These are phyloP conservation scores for Lepiota venenata DNA, from an alignment of 768 basidiomycete species.

Conservation along the genomic window DNA sequence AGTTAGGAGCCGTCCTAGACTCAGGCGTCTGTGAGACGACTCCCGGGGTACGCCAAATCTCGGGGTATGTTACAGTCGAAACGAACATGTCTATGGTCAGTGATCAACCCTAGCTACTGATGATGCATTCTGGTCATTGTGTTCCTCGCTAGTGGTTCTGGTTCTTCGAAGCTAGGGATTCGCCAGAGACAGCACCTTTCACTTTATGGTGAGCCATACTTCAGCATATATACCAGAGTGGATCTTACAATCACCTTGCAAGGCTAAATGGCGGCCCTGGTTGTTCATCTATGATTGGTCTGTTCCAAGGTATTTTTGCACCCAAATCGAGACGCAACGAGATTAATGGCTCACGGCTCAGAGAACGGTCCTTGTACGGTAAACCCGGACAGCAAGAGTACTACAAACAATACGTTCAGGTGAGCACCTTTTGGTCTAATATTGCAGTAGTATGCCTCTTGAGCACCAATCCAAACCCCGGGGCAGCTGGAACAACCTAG, in stretches of 20 bases:
- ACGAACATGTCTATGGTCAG: conserved; percentile 56
- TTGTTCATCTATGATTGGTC: conserved; percentile 55
- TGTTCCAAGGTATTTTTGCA: conserved; percentile 60
- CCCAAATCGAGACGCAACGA: conserved; percentile 53
- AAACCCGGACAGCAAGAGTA: conserved; percentile 48
- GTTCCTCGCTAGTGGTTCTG: conserved; percentile 42
- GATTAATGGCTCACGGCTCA: conserved; percentile 13
- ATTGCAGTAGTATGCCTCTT: not conserved
- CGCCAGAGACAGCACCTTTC: conserved; percentile 56
- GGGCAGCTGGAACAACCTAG: conserved; percentile 62
- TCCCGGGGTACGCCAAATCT: conserved; percentile 53
- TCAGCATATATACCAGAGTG: conserved; percentile 43
- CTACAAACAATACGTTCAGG: conserved; percentile 60
- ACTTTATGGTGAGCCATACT: conserved; percentile 47
- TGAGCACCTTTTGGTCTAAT: conserved; percentile 14
- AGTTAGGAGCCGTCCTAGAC: conserved; percentile 49
- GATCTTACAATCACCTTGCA: conserved; percentile 50
- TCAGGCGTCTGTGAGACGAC: conserved; percentile 69
- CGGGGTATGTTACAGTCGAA: conserved; percentile 60
- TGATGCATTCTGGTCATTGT: not conserved
- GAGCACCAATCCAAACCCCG: not conserved
- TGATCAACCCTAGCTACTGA: not conserved
- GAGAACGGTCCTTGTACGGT: conserved; percentile 67
- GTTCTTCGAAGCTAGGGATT: conserved; percentile 63
- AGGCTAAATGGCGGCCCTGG: conserved; percentile 65